Conservation (phyloP, 2,329 filamentous ascomycete species). For the Ceratocystis destructans region DNA sequence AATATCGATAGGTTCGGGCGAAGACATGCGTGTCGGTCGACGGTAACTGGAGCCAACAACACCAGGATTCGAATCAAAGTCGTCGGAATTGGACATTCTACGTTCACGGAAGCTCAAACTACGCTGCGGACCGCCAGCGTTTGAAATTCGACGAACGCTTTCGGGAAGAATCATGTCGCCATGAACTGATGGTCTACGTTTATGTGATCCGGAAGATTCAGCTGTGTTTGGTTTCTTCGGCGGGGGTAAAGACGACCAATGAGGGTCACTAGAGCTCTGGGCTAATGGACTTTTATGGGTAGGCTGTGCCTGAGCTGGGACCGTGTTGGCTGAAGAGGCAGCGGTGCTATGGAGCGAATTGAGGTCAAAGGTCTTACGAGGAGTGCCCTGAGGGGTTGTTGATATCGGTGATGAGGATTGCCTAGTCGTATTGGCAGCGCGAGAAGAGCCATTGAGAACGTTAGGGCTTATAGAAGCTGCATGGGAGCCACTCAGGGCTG, state of each 20-base stretch:
- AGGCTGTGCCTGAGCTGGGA: slow-evolving; percentile 9
- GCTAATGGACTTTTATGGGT: slow-evolving; percentile 8
- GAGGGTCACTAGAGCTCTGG: slow-evolving; percentile 5
- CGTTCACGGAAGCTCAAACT: slow-evolving; percentile 15
- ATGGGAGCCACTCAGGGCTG: not conserved
- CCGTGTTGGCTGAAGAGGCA: not conserved
- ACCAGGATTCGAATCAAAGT: not conserved
- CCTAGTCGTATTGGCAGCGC: slow-evolving; percentile 10
- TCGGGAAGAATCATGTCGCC: slow-evolving; percentile 13
- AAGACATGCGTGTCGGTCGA: not conserved
- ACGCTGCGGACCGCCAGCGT: slow-evolving; percentile 4
- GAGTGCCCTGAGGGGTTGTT: slow-evolving; percentile 12
- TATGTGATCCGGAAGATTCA: slow-evolving; percentile 11
- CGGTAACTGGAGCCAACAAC: slow-evolving; percentile 13
- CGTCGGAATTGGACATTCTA: slow-evolving; percentile 5
- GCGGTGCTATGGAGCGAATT: not conserved
- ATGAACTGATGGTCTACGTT: slow-evolving; percentile 14
- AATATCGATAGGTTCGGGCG: slow-evolving; percentile 9
- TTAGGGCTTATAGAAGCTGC: not conserved
- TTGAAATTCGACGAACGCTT: not conserved
- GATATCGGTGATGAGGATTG: slow-evolving; percentile 6
- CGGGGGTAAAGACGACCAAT: not conserved
- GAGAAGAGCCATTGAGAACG: not conserved
- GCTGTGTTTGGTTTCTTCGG: slow-evolving; percentile 3
- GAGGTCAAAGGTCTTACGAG: not conserved